These are phyloP conservation scores for Scedosporium minutisporum DNA, from an alignment of 2,329 filamentous ascomycete species.

Conservation along the genomic window DNA sequence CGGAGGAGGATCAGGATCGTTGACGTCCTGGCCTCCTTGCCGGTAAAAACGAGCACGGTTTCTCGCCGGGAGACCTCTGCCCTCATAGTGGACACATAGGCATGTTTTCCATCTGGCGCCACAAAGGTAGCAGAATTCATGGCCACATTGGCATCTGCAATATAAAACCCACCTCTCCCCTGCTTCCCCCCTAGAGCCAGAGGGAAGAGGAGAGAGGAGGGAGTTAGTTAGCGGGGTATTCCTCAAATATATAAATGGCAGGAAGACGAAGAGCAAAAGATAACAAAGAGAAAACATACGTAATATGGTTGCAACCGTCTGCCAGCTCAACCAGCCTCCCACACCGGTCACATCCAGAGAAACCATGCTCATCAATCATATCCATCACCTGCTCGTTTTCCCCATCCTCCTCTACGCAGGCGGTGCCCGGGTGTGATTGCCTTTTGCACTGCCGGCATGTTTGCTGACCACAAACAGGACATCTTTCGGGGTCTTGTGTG, in stretches of 20 bases:
- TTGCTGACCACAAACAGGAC: conserved; percentile 8
- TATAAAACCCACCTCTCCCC: background rate
- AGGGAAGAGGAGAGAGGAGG: background rate
- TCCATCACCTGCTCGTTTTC: conserved; percentile 18
- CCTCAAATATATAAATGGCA: background rate
- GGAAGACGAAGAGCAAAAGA: background rate
- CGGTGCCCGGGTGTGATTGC: conserved; percentile 9
- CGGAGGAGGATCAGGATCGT: no score
- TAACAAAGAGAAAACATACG: conserved; percentile 25
- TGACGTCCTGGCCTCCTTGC: background rate
- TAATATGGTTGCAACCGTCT: conserved; percentile 58
- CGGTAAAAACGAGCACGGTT: background rate
- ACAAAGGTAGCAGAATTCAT: background rate
- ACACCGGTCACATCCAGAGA: conserved; percentile 47
- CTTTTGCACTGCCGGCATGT: conserved; percentile 9
- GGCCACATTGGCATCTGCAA: background rate
- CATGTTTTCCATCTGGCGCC: background rate
- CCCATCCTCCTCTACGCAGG: conserved; percentile 8
- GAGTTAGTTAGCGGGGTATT: background rate
- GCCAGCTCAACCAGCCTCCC: conserved; percentile 48
- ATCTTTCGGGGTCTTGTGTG: background rate
- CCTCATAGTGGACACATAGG: background rate
- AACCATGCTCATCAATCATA: conserved; percentile 36
- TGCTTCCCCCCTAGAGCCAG: background rate
- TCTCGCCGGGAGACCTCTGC: background rate